Conservation (phyloP, 108 stramenopile genomes). For the Schizochytrium sp. region DNA sequence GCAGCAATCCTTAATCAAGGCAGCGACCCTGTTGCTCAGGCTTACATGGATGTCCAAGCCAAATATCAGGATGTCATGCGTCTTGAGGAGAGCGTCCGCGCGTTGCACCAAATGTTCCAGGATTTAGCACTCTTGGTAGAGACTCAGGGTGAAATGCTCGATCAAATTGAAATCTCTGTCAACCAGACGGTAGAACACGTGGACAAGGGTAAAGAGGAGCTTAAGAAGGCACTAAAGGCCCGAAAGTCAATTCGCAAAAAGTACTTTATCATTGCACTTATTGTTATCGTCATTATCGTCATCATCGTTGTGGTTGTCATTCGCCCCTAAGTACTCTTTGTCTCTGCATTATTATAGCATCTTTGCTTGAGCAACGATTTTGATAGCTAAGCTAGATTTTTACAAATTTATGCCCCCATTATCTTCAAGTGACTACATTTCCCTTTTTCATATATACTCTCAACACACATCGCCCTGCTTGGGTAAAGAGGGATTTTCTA, state of each 20-base stretch:
- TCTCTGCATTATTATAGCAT: not conserved
- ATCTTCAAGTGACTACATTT: no score
- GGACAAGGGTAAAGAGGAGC: constrained; percentile 91
- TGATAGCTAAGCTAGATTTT: not conserved
- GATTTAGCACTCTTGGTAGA: constrained; percentile 99
- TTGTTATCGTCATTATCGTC: constrained; percentile 75
- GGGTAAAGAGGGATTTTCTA: no score
- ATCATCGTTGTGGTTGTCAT: constrained; percentile 73
- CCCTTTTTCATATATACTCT: no score
- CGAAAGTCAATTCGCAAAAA: constrained; percentile 92
- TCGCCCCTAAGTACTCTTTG: constrained; percentile 58
- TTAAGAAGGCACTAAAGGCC: constrained; percentile 88
- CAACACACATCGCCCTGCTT: no score
- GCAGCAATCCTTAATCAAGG: constrained; percentile 87
- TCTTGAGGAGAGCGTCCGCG: constrained; percentile 93
- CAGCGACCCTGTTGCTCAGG: constrained; percentile 87
- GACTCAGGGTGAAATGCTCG: constrained; percentile 96
- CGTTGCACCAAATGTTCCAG: constrained; percentile 99
- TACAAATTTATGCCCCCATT: not conserved
- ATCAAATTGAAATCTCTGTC: constrained; percentile 98
- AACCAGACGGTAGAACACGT: constrained; percentile 91
- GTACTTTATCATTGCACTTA: constrained; percentile 84
- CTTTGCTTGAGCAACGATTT: not conserved
- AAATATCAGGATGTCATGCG: constrained; percentile 98
- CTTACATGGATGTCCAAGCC: constrained; percentile 89